Percentiles rank a stretch among this genome's conserved stretches.
phyloP scores from a whole-genome alignment of 805 yeast genomes.

The Metschnikowia santaceciliae region DNA sequence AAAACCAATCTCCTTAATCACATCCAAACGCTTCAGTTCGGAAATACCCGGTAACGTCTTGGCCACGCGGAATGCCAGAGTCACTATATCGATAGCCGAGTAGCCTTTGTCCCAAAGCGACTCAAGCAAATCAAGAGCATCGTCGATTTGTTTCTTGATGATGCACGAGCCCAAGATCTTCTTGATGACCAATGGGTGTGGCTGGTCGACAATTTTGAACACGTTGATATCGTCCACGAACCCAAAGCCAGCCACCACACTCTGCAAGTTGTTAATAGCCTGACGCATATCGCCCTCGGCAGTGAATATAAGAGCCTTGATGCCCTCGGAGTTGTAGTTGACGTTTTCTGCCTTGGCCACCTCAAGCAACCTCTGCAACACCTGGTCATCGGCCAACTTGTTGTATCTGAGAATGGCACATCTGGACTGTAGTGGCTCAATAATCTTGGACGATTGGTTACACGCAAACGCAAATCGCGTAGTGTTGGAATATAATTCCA shows the following conservation, averaged over 20 bases:
- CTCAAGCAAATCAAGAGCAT: slow-evolving; percentile 59
- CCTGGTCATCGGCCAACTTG: slow-evolving; percentile 79
- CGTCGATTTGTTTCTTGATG: slow-evolving; percentile 49
- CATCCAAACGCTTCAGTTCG: slow-evolving; percentile 68
- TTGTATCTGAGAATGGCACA: slow-evolving; percentile 91
- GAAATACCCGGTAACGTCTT: slow-evolving; percentile 66
- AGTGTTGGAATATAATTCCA: slow-evolving; percentile 93
- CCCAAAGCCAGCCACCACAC: slow-evolving; percentile 91
- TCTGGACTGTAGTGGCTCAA: slow-evolving; percentile 93
- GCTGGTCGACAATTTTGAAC: slow-evolving; percentile 92
- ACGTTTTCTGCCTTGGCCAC: slow-evolving; percentile 68
- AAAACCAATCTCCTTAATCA: slow-evolving; percentile 82
- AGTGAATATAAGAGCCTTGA: slow-evolving; percentile 87
- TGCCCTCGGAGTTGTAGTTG: slow-evolving; percentile 80
- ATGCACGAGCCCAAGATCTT: slow-evolving; percentile 49
- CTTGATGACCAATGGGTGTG: slow-evolving; percentile 84
- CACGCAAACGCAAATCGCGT: slow-evolving; percentile 99
- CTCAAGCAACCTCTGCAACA: slow-evolving; percentile 69
- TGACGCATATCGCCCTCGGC: slow-evolving; percentile 99
- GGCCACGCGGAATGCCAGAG: slow-evolving; percentile 84
- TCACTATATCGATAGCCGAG: slow-evolving; percentile 86
- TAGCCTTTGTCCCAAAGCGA: slow-evolving; percentile 87
- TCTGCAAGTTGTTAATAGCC: slow-evolving; percentile 89
- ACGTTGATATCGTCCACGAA: slow-evolving; percentile 90
- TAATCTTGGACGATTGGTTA: slow-evolving; percentile 89